These are phyloP conservation scores for Rubus parviflorus DNA, from an alignment of 306 rosid species.

Conservation along the genomic window DNA sequence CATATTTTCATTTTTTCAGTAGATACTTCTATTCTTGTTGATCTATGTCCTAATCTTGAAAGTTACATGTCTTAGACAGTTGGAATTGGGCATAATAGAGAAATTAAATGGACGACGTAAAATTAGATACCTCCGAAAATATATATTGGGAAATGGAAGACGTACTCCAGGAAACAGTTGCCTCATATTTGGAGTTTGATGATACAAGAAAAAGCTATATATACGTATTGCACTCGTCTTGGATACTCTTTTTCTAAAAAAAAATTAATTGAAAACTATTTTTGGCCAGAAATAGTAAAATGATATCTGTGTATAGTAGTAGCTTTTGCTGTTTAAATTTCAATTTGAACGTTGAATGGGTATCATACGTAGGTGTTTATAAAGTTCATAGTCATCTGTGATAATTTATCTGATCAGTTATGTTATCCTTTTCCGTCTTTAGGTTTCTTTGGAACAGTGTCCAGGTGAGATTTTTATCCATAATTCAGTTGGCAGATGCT, in stretches of 20 bases:
- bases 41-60: not conserved
- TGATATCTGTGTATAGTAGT: not conserved
- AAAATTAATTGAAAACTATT: not conserved
- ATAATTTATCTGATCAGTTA: not conserved
- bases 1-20: slow-evolving; percentile 17
- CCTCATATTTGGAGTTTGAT: not conserved
- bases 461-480: slow-evolving; percentile 83
- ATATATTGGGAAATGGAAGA: not conserved
- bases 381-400: not conserved
- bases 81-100: not conserved
- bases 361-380: not conserved
- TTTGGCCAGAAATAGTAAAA: not conserved
- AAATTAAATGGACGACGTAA: not conserved
- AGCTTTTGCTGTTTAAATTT: not conserved
- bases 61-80: not conserved
- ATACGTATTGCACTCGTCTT: not conserved
- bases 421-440: slow-evolving; percentile 11
- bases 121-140: not conserved
- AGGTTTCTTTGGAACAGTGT: slow-evolving; percentile 84
- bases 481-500: slow-evolving; percentile 68
- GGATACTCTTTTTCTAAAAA: not conserved
- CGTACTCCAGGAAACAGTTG: not conserved
- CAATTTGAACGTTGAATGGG: not conserved
- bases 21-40: slow-evolving; percentile 15
- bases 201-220: not conserved